Base-by-base conservation (phyloP, 495 filamentous ascomycete genomes). In the Penicillium silybi region DNA sequence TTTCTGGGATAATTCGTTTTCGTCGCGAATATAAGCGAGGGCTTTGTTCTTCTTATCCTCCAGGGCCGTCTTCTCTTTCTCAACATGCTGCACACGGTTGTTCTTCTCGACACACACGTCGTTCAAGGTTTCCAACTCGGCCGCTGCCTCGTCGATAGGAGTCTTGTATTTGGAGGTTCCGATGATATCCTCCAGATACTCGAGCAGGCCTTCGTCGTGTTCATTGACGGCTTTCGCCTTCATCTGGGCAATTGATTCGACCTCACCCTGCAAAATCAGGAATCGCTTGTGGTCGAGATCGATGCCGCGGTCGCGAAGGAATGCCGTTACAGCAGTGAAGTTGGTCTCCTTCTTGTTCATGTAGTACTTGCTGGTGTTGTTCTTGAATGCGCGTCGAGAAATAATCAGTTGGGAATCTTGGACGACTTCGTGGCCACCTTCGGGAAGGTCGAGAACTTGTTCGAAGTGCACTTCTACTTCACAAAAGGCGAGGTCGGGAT, bases 201-300 rank as follows among this genome's bases (percentile, higher is more conserved):
- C 93, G 20, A 98, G 76, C 22, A 98, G 80, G 16, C 93, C 93
- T 63, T 98, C 93, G 58, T 98, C 93, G 57, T 96, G 91, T 59
- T 97, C 93, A 54, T 88, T 89, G 19, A 78, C 85, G 3, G 95
- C 93, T 67, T 98, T 98, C 1, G 93, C 80, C 69, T 97, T 98
- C 93, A 98, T 98, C 72, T 98, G 93, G 22, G 93, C 92, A 59
- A 98, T 98, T 0, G 91, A 96, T 65, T 98, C 93, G 50, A 98
- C 93, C 68, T 98, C 93, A 54, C 93, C 93, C 69, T 98, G 93
- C 42, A 98, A 73, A 64, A 98, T 98, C 39, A 98, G 71, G 68
- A 98, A 98, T 32, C 93, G 90, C 73, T 98, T 98, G 73, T 98
- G 93, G 58, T 98, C 95, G 25, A 98, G 79, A 71, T 98, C 93